Base-by-base conservation (phyloP, 192 early-diverging fungal genomes). In the Nowakowskiella sp. region DNA sequence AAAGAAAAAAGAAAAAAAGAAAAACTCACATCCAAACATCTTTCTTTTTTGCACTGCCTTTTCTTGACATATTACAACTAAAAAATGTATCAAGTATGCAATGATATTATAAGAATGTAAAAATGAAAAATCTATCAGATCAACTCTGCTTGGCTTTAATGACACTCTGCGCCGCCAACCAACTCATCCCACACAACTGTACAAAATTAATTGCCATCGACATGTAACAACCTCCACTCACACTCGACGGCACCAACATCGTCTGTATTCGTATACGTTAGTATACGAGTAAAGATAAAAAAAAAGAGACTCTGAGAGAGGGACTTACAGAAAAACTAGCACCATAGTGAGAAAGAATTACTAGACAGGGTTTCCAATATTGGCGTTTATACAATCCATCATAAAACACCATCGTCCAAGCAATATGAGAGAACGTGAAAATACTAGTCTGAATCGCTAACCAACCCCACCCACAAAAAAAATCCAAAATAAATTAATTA, bases 341-440 rank as follows among this genome's bases (percentile, higher is more conserved):
- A 5, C 75, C 86, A 47, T 77, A 79, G 61, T 89, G 86, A 16
- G 77, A 65, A 4, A 73, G 2, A 19, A 82, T 26, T 9, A 78
- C 76, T 64, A 73, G 83, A 7, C 54, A 46, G 30, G 78, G 61
- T 31, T 78, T 67, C 26, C 56, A 42, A 51, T 60, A 75, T 1
- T 68, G 64, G 6, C 68, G 57, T 2, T 49, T 31, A 31, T 66
- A 67, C 60, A 74, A 83, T 23, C 83, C 83, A 27, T 86, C 81
- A 65, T 85, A 88, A 0, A 79, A 74, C 25, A 88, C 62, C 66
- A 88, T 80, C 69, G 77, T 86, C 87, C 87, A 89, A 2, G 64
- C 65, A 25, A 77, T 78, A 51, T 89, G 78, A 28, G 85, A 70
- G 26, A 89, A 67, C 26, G 80, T 83, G 47, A 85, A 83, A 42